A percentile compares a stretch with the other conserved stretches of the same genome.
phyloP scores from a whole-genome alignment of 768 basidiomycete species.

The Daedalea quercina region DNA sequence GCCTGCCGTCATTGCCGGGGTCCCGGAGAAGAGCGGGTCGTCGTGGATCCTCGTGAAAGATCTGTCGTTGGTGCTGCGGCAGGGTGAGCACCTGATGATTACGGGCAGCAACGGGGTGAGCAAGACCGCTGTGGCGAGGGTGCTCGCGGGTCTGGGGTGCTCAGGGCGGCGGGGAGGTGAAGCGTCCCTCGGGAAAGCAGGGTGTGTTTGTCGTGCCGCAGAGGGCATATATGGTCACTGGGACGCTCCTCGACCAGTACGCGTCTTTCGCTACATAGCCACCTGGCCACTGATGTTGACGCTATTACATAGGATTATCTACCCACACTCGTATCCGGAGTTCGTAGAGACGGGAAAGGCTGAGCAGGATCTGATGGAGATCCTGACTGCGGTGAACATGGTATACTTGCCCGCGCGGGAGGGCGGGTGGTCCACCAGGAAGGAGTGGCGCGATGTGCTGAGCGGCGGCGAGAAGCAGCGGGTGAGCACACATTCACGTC shows the following conservation, averaged over 20 bases:
- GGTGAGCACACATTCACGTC: slow-evolving; percentile 30
- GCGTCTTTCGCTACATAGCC: slow-evolving; percentile 14
- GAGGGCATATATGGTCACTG: slow-evolving; percentile 86
- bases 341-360: slow-evolving; percentile 56
- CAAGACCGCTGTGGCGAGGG: slow-evolving; percentile 83
- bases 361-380: slow-evolving; percentile 62
- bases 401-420: slow-evolving; percentile 82
- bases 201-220: slow-evolving; percentile 88
- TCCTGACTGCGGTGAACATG: slow-evolving; percentile 77
- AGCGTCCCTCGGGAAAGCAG: slow-evolving; percentile 32
- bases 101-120: slow-evolving; percentile 92
- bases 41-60: slow-evolving; percentile 54
- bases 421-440: slow-evolving; percentile 83
- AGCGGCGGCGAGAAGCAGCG: slow-evolving; percentile 97
- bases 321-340: slow-evolving; percentile 80
- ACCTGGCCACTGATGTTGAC: background rate
- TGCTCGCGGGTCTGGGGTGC: slow-evolving; percentile 87
- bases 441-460: slow-evolving; percentile 95
- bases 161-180: slow-evolving; percentile 26
- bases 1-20: background rate
- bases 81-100: slow-evolving; percentile 87
- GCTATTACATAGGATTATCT: slow-evolving; percentile 53
- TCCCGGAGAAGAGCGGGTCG: slow-evolving; percentile 25
- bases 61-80: slow-evolving; percentile 53
- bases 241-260: slow-evolving; percentile 80